Percentiles rank a stretch among this genome's conserved stretches.
These are phyloP conservation scores for Pythium vanterpoolii DNA, from an alignment of 352 stramenopile genomes.

Conservation along the genomic window DNA sequence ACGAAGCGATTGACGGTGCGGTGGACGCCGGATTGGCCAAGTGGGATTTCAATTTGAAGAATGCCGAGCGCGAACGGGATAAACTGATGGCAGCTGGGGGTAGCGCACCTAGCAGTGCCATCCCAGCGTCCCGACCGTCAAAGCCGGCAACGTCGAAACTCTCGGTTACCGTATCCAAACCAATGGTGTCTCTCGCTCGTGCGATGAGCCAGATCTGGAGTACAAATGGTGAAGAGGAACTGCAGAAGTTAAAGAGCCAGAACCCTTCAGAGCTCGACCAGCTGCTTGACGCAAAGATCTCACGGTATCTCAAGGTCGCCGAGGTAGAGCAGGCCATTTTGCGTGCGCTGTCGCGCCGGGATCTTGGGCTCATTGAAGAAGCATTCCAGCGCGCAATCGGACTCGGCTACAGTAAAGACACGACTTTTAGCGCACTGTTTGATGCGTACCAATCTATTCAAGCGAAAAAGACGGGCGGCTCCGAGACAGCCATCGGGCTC, in stretches of 20 bases:
- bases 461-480: conserved; percentile 8
- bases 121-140: not conserved
- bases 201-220: conserved; percentile 4
- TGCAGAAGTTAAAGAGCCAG: conserved; percentile 39
- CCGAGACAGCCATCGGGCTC: conserved; percentile 31
- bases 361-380: conserved; percentile 43
- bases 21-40: conserved; percentile 59
- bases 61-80: conserved; percentile 63
- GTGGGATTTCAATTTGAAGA: conserved; percentile 83
- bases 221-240: conserved; percentile 18
- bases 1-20: conserved; percentile 63
- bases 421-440: conserved; percentile 43
- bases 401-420: conserved; percentile 48
- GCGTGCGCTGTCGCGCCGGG: conserved; percentile 28
- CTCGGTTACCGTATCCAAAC: not conserved
- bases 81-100: conserved; percentile 35
- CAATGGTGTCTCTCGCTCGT: not conserved
- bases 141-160: not conserved
- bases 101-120: not conserved
- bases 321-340: conserved; percentile 36
- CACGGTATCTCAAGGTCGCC: conserved; percentile 40
- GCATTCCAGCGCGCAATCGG: conserved; percentile 51
- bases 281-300: conserved; percentile 32
- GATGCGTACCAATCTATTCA: conserved; percentile 37
- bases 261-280: conserved; percentile 29